These are phyloP conservation scores for Paecilomyces sp. DNA, from an alignment of 2,329 filamentous ascomycete genomes.

Conservation along the genomic window DNA sequence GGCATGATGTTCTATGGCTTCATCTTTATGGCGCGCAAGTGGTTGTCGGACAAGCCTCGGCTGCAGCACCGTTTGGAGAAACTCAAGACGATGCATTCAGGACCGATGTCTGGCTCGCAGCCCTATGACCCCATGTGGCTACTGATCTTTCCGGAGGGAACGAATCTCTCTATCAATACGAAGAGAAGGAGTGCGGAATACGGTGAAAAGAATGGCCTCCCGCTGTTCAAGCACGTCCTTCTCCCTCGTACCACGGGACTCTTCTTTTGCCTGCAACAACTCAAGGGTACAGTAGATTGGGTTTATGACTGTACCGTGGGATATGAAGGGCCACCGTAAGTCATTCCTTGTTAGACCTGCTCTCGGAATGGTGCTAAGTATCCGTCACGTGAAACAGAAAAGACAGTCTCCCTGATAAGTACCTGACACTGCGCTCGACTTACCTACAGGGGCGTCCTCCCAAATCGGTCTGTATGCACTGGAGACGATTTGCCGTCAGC, in stretches of 20 bases:
- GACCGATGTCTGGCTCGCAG: slow-evolving; percentile 39
- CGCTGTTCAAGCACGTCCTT: slow-evolving; percentile 53
- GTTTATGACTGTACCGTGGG: slow-evolving; percentile 79
- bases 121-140: slow-evolving; percentile 59
- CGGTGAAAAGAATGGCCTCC: slow-evolving; percentile 50
- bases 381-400: slow-evolving; percentile 43
- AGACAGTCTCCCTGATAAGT: slow-evolving; percentile 79
- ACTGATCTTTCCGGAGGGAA: slow-evolving; percentile 59
- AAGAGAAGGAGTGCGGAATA: slow-evolving; percentile 50
- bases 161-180: slow-evolving; percentile 52
- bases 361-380: not conserved
- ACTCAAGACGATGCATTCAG: slow-evolving; percentile 44
- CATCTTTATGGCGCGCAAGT: slow-evolving; percentile 58
- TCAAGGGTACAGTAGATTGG: slow-evolving; percentile 54
- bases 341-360: slow-evolving; percentile 19
- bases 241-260: slow-evolving; percentile 55
- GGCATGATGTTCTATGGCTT: slow-evolving; percentile 61
- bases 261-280: slow-evolving; percentile 54
- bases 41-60: slow-evolving; percentile 53
- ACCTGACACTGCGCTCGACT: slow-evolving; percentile 78
- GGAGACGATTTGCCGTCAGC: slow-evolving; percentile 73
- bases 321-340: slow-evolving; percentile 88
- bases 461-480: slow-evolving; percentile 95
- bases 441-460: slow-evolving; percentile 85
- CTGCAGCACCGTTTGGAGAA: slow-evolving; percentile 51